These are phyloP conservation scores for Salix brachista DNA, from an alignment of 345 rosid genomes.

Conservation along the genomic window DNA sequence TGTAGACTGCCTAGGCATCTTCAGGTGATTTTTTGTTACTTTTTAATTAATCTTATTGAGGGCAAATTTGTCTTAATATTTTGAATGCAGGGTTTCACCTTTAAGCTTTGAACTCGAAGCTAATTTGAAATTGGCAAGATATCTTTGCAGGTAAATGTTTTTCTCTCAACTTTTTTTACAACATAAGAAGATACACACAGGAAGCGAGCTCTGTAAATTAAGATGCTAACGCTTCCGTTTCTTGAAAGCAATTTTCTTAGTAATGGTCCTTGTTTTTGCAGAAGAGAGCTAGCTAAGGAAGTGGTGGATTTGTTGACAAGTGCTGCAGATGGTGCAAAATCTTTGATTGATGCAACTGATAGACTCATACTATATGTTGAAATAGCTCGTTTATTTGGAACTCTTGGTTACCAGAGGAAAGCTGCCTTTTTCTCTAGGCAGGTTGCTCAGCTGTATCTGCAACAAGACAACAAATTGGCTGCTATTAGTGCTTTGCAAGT, in stretches of 20 bases:
- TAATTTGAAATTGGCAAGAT: slow-evolving; percentile 87
- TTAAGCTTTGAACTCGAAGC: slow-evolving; percentile 98
- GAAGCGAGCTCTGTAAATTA: not conserved
- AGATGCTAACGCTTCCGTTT: not conserved
- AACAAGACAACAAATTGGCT: slow-evolving; percentile 86
- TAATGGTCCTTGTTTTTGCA: slow-evolving; percentile 31
- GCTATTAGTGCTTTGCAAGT: slow-evolving; percentile 97
- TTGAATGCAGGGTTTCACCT: slow-evolving; percentile 81
- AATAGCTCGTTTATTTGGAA: slow-evolving; percentile 89
- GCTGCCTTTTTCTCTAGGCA: slow-evolving; percentile 98
- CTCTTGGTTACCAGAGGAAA: slow-evolving; percentile 85
- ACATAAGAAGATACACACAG: not conserved
- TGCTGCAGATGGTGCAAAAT: slow-evolving; percentile 97
- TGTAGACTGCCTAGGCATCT: not conserved
- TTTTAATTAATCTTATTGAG: slow-evolving; percentile 9
- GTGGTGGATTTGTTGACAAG: slow-evolving; percentile 81
- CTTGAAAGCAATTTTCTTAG: not conserved
- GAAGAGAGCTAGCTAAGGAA: slow-evolving; percentile 86
- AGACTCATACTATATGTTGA: slow-evolving; percentile 84
- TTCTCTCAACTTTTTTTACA: not conserved
- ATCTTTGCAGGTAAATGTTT: slow-evolving; percentile 75
- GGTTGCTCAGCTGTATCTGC: slow-evolving; percentile 93
- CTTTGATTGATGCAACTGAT: slow-evolving; percentile 91
- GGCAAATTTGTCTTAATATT: slow-evolving; percentile 6
- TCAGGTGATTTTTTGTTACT: not conserved